Base-by-base conservation (phyloP, 2,329 filamentous ascomycete species). In the Nothophaeocryptopus gaeumannii region DNA sequence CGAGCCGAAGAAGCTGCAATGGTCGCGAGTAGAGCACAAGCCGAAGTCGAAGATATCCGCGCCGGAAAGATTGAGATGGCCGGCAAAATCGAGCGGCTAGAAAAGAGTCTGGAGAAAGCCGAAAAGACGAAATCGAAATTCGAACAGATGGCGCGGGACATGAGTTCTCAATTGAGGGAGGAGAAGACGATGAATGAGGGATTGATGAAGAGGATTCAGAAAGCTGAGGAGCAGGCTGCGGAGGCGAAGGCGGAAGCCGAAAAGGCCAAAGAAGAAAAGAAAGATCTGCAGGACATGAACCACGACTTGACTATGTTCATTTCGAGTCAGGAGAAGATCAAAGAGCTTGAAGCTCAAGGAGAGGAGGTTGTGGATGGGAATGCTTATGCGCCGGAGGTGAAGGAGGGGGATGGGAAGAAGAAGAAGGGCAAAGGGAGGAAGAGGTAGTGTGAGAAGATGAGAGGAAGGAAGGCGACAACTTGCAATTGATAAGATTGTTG, bases 221-320 rank as follows among this genome's bases (percentile, higher is more conserved):
- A 88, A 58, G 69, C 89, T 13, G 75, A 79, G 36, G 75, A 75
- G 51, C 78, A 85, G 65, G 69, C 84, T 1, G 74, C 75, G 20
- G 75, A 74, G 35, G 70, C 87, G 3, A 80, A 79, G 60, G 65
- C 61, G 11, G 82, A 63, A 34, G 67, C 63, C 4, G 69, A 65
- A 55, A 67, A 58, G 53, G 56, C 72, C 1, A 69, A 70, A 42
- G 59, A 55, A 2, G 70, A 89, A 68, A 86, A 88, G 58, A 78
- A 74, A 34, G 89, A 95, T 59, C 71, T 96, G 37, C 82, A 84
- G 58, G 90, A 95, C 67, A 86, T 90, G 77, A 95, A 96, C 65
- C 80, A 87, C 11, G 92, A 96, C 67, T 67, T 96, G 66, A 84
- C 78, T 43, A 91, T 95, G 78, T 95, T 92, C 64, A 92, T 96